Evolutionary conservation across 2,329 filamentous ascomycete genomes (phyloP).

Genomic region (Amauroascus niger): DNA sequence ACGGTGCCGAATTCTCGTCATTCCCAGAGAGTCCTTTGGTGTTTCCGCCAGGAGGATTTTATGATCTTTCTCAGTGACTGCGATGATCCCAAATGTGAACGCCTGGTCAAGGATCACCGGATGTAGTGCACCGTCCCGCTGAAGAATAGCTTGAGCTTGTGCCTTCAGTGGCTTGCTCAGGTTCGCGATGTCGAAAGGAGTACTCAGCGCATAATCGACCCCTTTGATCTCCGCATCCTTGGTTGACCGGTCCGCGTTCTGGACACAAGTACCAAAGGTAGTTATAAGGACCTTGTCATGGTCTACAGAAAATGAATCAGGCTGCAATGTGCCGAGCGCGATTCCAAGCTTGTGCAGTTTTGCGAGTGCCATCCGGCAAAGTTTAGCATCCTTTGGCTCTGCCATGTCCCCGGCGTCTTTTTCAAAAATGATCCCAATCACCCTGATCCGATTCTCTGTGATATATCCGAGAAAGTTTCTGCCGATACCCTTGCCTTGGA

Average conservation of each 20-base stretch:
- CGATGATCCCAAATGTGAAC: neutral
- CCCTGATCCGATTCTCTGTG: neutral
- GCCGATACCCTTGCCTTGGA: neutral
- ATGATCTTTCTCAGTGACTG: neutral
- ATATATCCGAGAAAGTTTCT: neutral
- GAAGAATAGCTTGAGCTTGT: neutral
- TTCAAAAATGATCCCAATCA: neutral
- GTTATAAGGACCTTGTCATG: neutral
- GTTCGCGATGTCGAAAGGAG: neutral
- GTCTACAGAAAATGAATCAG: neutral
- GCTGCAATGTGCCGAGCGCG: neutral
- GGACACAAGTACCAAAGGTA: neutral
- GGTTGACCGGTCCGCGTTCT: neutral
- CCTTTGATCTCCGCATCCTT: neutral
- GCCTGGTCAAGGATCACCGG: neutral
- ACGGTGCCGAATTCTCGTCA: neutral
- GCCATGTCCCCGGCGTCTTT: neutral
- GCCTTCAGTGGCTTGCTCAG: neutral
- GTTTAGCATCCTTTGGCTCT: neutral
- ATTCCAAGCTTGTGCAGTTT: neutral
- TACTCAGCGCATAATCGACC: neutral
- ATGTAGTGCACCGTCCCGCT: neutral
- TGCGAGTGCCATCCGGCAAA: neutral
- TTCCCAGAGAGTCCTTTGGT: neutral
- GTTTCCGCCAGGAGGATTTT: neutral